phyloP scores from a whole-genome alignment of 1,139 yeast species.

The Nakaseomyces glabratus region DNA sequence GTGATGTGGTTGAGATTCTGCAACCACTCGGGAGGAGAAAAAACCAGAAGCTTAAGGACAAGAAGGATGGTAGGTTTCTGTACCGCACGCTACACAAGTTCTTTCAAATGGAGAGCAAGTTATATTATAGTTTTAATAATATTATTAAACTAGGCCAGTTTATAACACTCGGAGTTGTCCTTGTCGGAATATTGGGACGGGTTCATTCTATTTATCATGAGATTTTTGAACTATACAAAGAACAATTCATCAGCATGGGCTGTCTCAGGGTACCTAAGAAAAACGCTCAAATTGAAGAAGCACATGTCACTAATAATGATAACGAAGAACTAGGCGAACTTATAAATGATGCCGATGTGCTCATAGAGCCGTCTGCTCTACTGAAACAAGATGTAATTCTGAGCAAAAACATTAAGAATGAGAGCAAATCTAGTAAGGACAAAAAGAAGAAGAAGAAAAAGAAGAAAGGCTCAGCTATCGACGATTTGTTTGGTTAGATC shows the following conservation, averaged over 20 bases:
- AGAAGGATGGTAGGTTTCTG: slow-evolving; percentile 12
- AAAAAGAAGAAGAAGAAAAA: slow-evolving; percentile 37
- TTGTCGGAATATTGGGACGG: slow-evolving; percentile 50
- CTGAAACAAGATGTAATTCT: slow-evolving; percentile 8
- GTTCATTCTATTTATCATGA: slow-evolving; percentile 31
- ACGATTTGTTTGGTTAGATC: slow-evolving; percentile 48
- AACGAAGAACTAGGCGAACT: slow-evolving; percentile 10
- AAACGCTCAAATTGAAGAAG: slow-evolving; percentile 13
- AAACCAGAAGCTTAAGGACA: neutral
- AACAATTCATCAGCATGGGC: neutral
- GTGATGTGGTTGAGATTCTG: slow-evolving; percentile 33
- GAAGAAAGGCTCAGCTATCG: slow-evolving; percentile 44
- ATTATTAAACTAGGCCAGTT: slow-evolving; percentile 73
- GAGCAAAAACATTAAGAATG: slow-evolving; percentile 9
- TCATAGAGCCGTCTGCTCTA: slow-evolving; percentile 3
- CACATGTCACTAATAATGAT: neutral
- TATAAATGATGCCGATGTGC: slow-evolving; percentile 9
- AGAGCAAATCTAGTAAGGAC: slow-evolving; percentile 13
- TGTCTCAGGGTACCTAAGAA: neutral
- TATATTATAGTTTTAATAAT: slow-evolving; percentile 53
- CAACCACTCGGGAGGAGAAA: slow-evolving; percentile 9
- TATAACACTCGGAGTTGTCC: slow-evolving; percentile 60
- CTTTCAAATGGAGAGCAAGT: slow-evolving; percentile 13
- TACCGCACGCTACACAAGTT: slow-evolving; percentile 15
- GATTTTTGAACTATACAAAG: neutral